Conservation (phyloP, 1,284 basidiomycete species). For the Lignosus rhinocerotis region DNA sequence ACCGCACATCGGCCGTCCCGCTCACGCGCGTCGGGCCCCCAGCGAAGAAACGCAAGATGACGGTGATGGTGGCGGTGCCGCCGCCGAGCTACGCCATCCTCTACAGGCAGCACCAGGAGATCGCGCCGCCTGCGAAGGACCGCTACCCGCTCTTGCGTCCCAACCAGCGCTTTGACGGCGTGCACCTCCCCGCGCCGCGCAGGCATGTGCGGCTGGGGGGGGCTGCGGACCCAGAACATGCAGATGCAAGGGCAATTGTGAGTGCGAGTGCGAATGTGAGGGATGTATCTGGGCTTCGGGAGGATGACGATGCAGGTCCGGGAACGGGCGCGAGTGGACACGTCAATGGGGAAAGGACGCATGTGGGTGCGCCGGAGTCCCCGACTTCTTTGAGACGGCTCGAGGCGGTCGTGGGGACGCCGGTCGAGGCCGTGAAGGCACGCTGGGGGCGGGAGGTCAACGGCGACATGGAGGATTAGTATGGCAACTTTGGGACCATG, state of each 20-base stretch:
- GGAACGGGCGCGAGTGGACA: background rate
- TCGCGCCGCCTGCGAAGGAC: conserved; percentile 1
- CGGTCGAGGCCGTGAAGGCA: background rate
- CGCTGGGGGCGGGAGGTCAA: background rate
- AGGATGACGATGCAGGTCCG: background rate
- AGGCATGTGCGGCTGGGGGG: background rate
- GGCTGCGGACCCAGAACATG: background rate
- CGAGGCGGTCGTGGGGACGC: conserved; percentile 7
- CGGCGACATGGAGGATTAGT: background rate
- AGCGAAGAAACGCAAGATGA: conserved; percentile 4
- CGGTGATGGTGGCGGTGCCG: background rate
- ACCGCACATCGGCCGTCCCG: background rate
- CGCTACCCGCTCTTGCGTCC: conserved; percentile 7
- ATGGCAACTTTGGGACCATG: background rate
- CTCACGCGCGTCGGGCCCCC: background rate
- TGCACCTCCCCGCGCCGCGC: conserved; percentile 1
- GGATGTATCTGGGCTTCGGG: too few relatives aligned
- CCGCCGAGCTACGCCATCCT: conserved; percentile 20
- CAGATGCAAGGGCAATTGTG: background rate
- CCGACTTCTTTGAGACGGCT: background rate
- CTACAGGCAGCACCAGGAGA: conserved; percentile 12
- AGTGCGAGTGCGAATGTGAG: background rate
- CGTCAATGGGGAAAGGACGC: background rate
- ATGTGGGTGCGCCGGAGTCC: background rate
- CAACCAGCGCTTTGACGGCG: conserved; percentile 11